Base-by-base conservation (phyloP, 2,329 filamentous ascomycete genomes). In the Pseudodiploospora longispora region DNA sequence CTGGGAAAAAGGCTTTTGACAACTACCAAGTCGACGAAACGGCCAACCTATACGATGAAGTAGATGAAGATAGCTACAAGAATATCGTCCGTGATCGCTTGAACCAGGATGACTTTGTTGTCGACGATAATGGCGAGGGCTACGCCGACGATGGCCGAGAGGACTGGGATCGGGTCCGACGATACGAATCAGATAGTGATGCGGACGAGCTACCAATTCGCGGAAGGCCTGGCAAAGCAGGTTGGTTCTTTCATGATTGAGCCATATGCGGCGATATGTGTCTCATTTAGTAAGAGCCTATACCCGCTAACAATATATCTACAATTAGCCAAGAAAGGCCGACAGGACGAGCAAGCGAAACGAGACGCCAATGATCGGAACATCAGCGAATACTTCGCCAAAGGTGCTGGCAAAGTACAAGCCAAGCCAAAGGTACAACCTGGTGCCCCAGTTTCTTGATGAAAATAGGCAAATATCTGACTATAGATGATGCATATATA, bases 51-150 rank as follows among this genome's bases (percentile, higher is more conserved):
- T 98, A 97, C 69, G 93, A 97, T 51, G 90, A 95, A 58, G 89
- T 98, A 39, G 90, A 97, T 59, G 93, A 98, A 58, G 91, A 93
- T 58, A 86, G 87, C 41, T 98, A 98, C 74, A 96, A 96, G 71
- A 94, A 94, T 63, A 84, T 97, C 53, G 89, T 98, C 10, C 80
- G 93, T 36, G 81, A 84, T 44, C 83, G 93, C 38, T 74, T 98
- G 41, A 87, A 97, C 59, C 76, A 95, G 58, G 93, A 98, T 57
- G 93, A 98, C 68, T 98, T 98, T 59, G 91, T 98, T 42, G 90
- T 98, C 48, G 93, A 97, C 70, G 93, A 98, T 69, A 95, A 96
- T 69, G 91, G 91, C 59, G 88, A 91, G 61, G 91, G 93, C 33
- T 98, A 98, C 59, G 91, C 88, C 52, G 91, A 97, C 62, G 93